Base-by-base conservation (phyloP, 495 filamentous ascomycete genomes). In the Neurospora sp. region DNA sequence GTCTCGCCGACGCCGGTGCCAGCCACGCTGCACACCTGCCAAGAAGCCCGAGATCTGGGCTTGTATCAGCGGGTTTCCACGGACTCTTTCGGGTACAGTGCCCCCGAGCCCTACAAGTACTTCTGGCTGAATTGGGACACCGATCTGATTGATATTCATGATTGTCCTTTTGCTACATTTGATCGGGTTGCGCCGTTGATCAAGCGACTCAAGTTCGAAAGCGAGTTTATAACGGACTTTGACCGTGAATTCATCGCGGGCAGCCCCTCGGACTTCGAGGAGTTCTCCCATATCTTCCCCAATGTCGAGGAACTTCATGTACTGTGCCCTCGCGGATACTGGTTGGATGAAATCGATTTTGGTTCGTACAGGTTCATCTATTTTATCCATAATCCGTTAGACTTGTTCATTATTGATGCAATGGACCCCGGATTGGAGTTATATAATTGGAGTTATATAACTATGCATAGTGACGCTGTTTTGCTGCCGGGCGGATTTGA, bases 11-110 rank as follows among this genome's bases (percentile, higher is more conserved):
- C 75, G 35, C 76, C 76, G 69, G 72, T 73, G 22, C 77, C 71
- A 40, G 72, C 77, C 27, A 70, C 42, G 69, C 72, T 78, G 68
- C 74, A 78, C 16, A 73, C 73, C 35, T 78, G 76, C 74, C 75
- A 71, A 65, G 77, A 78, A 61, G 72, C 74, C 70, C 77, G 72
- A 27, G 39, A 72, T 61, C 46, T 44, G 41, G 41, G 41, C 41
- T 44, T n/a, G 7, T 44, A 44, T 18, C 41, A 44, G 41, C 41
- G 41, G 16, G 41, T 44, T 44, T 44, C 41, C 41, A 16, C 41
- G 14, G 41, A 44, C 41, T 18, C 16, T 44, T 44, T 44, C 16
- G 16, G 16, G 6, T 44, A 18, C 16, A 44, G 41, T 44, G 41
- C 8, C 16, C 41, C 41, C 6, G 41, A 44, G 16, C 41, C 41